Evolutionary conservation across 139 green algal species (phyloP).

Genomic region (Pedinophyceae sp.): DNA sequence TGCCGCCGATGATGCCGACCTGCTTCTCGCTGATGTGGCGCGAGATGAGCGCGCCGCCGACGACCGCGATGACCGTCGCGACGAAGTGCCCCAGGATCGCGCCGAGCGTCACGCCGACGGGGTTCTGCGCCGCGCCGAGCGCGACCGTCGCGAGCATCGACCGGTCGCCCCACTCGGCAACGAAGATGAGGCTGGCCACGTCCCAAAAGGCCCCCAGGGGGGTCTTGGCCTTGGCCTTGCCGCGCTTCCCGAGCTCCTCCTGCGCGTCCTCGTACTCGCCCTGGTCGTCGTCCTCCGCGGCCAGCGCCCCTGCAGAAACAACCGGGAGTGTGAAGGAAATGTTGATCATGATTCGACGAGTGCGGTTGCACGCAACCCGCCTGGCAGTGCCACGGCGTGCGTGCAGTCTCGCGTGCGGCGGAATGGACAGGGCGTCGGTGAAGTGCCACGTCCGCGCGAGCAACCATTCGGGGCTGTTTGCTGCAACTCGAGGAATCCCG

Average conservation of each 20-base stretch:
- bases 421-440: too few relatives aligned
- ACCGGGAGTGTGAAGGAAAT: too few relatives aligned
- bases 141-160: constrained; percentile 97
- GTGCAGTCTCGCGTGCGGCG: too few relatives aligned
- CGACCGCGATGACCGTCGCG: constrained; percentile 80
- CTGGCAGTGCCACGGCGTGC: too few relatives aligned
- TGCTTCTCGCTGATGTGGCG: constrained; percentile 76
- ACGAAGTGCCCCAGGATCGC: constrained; percentile 70
- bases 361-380: too few relatives aligned
- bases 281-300: constrained; percentile 51
- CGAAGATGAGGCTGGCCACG: constrained; percentile 73
- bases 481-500: too few relatives aligned
- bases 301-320: too few relatives aligned
- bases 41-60: constrained; percentile 61
- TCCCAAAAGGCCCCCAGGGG: constrained; percentile 28
- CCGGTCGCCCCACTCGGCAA: constrained; percentile 83
- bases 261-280: constrained; percentile 35
- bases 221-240: constrained; percentile 8
- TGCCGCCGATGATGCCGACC: constrained; percentile 56
- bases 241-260: constrained; percentile 13
- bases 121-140: constrained; percentile 71
- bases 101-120: constrained; percentile 71
- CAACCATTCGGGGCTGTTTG: too few relatives aligned
- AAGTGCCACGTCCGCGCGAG: too few relatives aligned
- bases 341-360: too few relatives aligned